Conservation (phyloP, 805 yeast species). For the Saccharomycopsis lassenensis region DNA sequence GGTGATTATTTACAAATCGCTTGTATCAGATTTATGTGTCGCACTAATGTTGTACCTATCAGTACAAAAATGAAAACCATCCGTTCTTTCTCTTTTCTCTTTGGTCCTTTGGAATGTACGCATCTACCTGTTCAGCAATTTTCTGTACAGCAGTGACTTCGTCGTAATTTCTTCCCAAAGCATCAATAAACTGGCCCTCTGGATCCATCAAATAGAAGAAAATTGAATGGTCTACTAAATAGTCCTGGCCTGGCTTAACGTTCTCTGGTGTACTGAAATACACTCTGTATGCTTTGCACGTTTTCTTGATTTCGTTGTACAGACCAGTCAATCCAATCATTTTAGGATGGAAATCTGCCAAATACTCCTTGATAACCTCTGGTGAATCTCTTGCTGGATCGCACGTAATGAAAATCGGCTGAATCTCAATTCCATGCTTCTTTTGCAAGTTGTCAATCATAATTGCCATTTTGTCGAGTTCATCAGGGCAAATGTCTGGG, state of each 20-base stretch:
- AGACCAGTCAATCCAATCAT: constrained; percentile 88
- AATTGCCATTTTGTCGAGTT: constrained; percentile 78
- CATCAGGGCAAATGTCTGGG: constrained; percentile 98
- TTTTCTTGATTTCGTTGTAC: constrained; percentile 70
- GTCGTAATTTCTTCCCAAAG: constrained; percentile 82
- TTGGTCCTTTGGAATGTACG: constrained; percentile 61
- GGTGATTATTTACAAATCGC: too few species aligned
- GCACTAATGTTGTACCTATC: constrained; percentile 3
- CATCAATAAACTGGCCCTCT: constrained; percentile 94
- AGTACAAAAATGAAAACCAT: constrained; percentile 35
- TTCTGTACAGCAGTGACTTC: constrained; percentile 68
- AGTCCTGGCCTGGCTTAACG: constrained; percentile 92
- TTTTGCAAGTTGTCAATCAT: constrained; percentile 49
- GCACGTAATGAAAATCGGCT: constrained; percentile 89
- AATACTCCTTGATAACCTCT: constrained; percentile 68
- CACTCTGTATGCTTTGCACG: constrained; percentile 85
- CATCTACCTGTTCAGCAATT: constrained; percentile 63
- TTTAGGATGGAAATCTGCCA: constrained; percentile 81
- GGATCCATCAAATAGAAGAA: constrained; percentile 97
- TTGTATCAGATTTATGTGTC: too few species aligned
- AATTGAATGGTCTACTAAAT: constrained; percentile 92
- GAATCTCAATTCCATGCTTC: constrained; percentile 46
- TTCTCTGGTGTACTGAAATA: constrained; percentile 96
- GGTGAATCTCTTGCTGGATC: constrained; percentile 95
- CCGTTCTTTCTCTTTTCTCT: constrained; percentile 54